Conservation (phyloP, 2,329 filamentous ascomycete genomes). For the Phoma sp. region DNA sequence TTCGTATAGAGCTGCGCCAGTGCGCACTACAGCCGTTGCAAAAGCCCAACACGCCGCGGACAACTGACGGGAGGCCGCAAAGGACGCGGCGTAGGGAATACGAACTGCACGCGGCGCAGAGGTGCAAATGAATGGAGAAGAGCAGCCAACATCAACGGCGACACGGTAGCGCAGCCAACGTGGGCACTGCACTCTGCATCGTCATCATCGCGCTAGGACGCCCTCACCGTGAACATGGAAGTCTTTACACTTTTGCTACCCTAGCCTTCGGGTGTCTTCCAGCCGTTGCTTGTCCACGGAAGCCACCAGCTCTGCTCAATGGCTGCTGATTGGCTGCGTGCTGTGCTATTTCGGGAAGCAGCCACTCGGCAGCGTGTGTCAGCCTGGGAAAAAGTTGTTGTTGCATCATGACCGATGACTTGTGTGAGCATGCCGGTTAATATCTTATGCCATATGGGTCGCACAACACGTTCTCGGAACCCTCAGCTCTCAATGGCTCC, state of each 20-base stretch:
- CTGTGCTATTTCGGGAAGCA: conserved; percentile 4
- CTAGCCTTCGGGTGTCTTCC: not conserved
- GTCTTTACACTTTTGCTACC: conserved; percentile 5
- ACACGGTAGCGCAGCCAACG: not conserved
- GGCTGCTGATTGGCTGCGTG: conserved; percentile 4
- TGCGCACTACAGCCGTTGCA: conserved; percentile 14
- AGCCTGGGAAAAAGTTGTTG: not conserved
- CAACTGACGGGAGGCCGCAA: conserved; percentile 8
- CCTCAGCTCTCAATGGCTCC: not conserved
- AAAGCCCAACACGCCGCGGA: not conserved
- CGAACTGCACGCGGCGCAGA: not conserved
- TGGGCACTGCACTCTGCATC: not conserved
- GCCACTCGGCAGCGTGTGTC: not conserved
- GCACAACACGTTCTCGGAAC: not conserved
- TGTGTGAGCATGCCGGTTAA: not conserved
- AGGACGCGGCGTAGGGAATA: conserved; percentile 11
- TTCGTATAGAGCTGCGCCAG: conserved; percentile 16
- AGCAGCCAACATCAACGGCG: not conserved
- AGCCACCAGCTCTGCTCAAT: not conserved
- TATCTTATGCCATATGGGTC: not conserved
- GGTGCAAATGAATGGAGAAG: not conserved
- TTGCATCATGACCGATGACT: too few relatives aligned
- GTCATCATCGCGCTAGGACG: conserved; percentile 2
- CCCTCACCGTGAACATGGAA: conserved; percentile 1
- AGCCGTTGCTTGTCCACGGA: not conserved